Evolutionary conservation across 129 eudicot species (phyloP), one percentile per base, ranked within the genome.

Genomic region (Arctium lappa): DNA sequence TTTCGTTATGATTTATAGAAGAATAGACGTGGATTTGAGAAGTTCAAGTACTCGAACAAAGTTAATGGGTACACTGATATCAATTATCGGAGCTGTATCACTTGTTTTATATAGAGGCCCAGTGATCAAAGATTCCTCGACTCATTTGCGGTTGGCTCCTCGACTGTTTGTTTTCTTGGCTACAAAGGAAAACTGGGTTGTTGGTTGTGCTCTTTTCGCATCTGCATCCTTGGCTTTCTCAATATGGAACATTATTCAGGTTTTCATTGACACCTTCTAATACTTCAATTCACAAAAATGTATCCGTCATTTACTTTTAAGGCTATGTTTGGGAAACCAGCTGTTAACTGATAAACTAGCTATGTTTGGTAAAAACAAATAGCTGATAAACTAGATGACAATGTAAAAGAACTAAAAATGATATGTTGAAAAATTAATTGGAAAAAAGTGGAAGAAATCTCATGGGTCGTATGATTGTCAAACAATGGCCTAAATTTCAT

Each of bases 201-300:
- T 89, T 53, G 97, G 98, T 69, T 88, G 91, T 69, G 9, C 73
- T 63, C 89, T 91, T 40, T 89, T 88, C 42, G 98, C 96, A 69
- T 81, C 83, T 36, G 97, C 89, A n/a, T 86, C 96, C n/a, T 44
- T 92, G 11, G 75, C 93, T 40, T 82, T 87, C 46, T 85, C 97
- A 7, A 77, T 89, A 8, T 91, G 97, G 96, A 89, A 90, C 76
- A 88, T 91, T 37, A 73, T 89, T n/a, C 98, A 94, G 96, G 98
- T 94, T 75, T 27, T 60, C 5, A 16, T 60, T 2, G 8, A 60
- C 29, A 4, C 30, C 68, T 60, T n/a, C 68, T 8, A 5, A 60
- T 3, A 60, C 29, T 60, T 60, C 8, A 4, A 60, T 16, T 60
- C 9, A 9, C 7, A 60, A 5, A 60, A 60, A 5, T 5, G 9